These are phyloP conservation scores for Stagonosporopsis vannaccii DNA, from an alignment of 2,329 filamentous ascomycete genomes.

Conservation along the genomic window DNA sequence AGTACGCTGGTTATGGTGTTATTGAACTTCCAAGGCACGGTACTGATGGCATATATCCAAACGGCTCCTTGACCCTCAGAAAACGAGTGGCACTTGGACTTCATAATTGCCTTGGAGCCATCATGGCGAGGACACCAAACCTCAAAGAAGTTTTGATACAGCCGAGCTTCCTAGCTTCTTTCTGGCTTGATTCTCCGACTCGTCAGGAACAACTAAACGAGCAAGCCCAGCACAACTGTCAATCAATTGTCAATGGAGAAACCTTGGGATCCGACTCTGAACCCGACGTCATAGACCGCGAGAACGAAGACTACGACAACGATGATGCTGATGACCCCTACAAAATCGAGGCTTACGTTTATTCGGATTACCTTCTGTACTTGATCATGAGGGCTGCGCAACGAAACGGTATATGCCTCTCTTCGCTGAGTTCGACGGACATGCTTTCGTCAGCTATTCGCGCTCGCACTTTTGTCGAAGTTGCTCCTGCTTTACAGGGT, in stretches of 20 bases:
- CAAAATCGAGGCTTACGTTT: background rate
- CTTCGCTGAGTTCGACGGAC: background rate
- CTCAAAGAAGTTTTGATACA: background rate
- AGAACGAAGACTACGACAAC: constrained; percentile 2
- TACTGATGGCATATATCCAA: constrained; percentile 1
- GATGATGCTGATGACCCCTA: background rate
- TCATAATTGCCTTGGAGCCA: background rate
- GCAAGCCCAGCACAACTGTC: background rate
- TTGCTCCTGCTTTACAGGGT: background rate
- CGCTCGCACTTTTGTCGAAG: background rate
- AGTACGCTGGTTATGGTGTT: background rate
- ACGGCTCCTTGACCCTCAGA: background rate
- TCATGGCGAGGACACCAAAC: background rate
- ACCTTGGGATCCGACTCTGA: background rate
- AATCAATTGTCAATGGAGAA: background rate
- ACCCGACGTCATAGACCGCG: background rate
- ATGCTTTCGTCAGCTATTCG: background rate
- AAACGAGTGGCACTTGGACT: background rate
- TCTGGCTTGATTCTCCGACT: background rate
- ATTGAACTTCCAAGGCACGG: background rate
- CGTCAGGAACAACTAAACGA: background rate
- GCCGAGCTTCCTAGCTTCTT: background rate
- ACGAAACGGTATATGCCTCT: background rate
- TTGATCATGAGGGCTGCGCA: background rate
- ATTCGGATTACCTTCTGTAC: background rate